Base-by-base conservation (phyloP, 2,329 filamentous ascomycete species). In the Blastomyces parvus region DNA sequence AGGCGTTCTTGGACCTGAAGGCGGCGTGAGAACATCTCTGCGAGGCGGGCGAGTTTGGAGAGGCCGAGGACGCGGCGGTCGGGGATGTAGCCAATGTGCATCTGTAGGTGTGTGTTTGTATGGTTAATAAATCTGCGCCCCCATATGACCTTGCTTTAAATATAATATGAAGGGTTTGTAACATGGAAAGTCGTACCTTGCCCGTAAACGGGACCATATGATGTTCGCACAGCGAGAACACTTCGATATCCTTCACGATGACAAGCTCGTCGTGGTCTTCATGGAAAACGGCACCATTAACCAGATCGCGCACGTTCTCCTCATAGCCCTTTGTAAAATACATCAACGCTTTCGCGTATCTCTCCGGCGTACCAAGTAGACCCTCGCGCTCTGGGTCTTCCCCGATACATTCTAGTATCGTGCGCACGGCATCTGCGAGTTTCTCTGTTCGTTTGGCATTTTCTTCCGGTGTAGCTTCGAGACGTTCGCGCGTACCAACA, bases 21-120 rank as follows among this genome's bases (percentile, higher is more conserved):
- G 63, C 94, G 84, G 61, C 94, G 88, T 58, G 89, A 88, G 78
- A 96, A 99, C 90, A 99, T 95, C 73, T 99, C 92, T 62, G 93
- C 94, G 68, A 99, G 93, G 66, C 94, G 88, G 33, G 93, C 93
- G 59, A 99, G 84, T 76, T 99, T 99, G 40, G 92, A 97, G 61
- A 99, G 87, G 59, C 94, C 94, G 66, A 99, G 91, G 61, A 99
- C 92, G 64, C 92, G 87, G 73, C 91, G 86, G 71, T 88, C 86
- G 38, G 94, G 94, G 67, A 99, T 97, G 77, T 99, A 99, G 64
- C 92, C 94, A 70, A 99, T 97, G 78, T 99, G 94, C 90, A 99
- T 97, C 90, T 95, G 68, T 52, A 17, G 17, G 17, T 17, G 17
- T 30, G 19, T 14, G 22, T 13, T 13, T 50, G 2, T 5, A 50